Evolutionary conservation across 805 yeast genomes (phyloP), one percentile per base, ranked within the genome.

Genomic region (Lipomyces sp.): DNA sequence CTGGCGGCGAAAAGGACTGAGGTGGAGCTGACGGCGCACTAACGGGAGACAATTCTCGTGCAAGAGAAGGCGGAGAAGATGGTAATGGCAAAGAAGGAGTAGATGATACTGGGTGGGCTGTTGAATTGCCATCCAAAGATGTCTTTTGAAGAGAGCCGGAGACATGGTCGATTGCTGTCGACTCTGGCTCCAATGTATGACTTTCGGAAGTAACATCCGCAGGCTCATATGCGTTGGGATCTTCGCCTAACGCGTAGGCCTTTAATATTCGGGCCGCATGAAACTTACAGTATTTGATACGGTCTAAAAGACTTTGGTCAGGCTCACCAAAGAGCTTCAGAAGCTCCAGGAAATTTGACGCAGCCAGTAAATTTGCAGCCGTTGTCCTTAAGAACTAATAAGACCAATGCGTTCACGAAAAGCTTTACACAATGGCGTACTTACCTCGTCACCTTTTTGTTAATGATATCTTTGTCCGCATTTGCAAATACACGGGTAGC

Each of bases 201-300:
- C 15, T 18, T 32, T 15, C 34, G 5, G 30, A 42, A 29, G 8
- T 34, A 35, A 24, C 6, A 1, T 15, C 80, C 1, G 83, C 83
- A 0, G 82, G 78, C 55, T 80, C 80, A 71, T 81, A 80, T 53
- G 82, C 86, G 75, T 88, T 85, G 4, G 90, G 90, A 72, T 87
- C 86, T 48, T 82, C 81, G 0, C 86, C 87, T 5, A 75, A 74
- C 66, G 80, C 83, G 50, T 80, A 71, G 0, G 85, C 81, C 67
- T 80, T 83, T 61, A 87, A 74, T 34, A 88, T 87, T 50, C 90
- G 77, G 6, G 85, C 82, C 15, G 88, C 84, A 69, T 86, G 89
- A 73, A 79, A 87, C 74, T 87, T 87, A 15, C 90, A 85, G 70
- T 84, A 89, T 73, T 85, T 86, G 57, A 82, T 80, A 73, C 85